A percentile compares a stretch with the other conserved stretches of the same genome.
phyloP scores from a whole-genome alignment of 2,329 filamentous ascomycete genomes.

The Sordariomycetes sp. region DNA sequence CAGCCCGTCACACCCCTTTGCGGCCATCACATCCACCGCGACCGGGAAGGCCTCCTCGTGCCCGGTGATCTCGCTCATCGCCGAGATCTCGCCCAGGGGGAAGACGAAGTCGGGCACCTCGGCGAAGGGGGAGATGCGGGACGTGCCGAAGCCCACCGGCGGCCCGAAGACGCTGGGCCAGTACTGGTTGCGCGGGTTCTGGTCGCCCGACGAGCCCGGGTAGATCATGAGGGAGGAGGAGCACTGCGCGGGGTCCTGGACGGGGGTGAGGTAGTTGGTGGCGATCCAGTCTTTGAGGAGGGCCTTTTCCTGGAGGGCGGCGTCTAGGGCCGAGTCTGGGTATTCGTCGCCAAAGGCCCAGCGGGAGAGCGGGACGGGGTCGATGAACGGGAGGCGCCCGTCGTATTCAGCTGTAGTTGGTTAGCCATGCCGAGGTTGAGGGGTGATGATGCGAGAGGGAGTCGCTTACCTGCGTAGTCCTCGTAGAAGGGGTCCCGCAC shows the following conservation, averaged over 20 bases:
- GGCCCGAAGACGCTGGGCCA: constrained; percentile 24
- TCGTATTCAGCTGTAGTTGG: constrained; percentile 14
- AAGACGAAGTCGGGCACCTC: constrained; percentile 29
- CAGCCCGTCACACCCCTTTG: constrained; percentile 50
- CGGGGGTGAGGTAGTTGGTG: constrained; percentile 27
- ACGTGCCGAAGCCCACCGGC: constrained; percentile 32
- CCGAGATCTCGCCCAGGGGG: constrained; percentile 27
- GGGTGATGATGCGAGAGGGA: background rate
- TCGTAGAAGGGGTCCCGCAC: constrained; percentile 25
- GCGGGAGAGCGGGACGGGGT: constrained; percentile 21
- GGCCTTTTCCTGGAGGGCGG: constrained; percentile 38
- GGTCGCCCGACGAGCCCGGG: constrained; percentile 16
- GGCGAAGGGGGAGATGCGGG: constrained; percentile 20
- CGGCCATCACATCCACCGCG: constrained; percentile 44
- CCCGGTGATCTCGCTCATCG: constrained; percentile 25
- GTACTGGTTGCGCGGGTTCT: constrained; percentile 22
- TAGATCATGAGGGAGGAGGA: constrained; percentile 39
- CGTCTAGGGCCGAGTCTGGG: constrained; percentile 14
- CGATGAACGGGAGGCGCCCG: constrained; percentile 23
- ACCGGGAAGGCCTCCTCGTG: constrained; percentile 43
- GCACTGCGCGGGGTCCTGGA: constrained; percentile 34
- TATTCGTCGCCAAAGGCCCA: constrained; percentile 23
- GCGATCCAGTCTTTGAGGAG: constrained; percentile 35
- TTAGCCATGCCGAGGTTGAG: background rate
- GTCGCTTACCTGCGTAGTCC: constrained; percentile 21